Base-by-base conservation (phyloP, 129 eudicot genomes). In the Centrapalus pauciflorus region DNA sequence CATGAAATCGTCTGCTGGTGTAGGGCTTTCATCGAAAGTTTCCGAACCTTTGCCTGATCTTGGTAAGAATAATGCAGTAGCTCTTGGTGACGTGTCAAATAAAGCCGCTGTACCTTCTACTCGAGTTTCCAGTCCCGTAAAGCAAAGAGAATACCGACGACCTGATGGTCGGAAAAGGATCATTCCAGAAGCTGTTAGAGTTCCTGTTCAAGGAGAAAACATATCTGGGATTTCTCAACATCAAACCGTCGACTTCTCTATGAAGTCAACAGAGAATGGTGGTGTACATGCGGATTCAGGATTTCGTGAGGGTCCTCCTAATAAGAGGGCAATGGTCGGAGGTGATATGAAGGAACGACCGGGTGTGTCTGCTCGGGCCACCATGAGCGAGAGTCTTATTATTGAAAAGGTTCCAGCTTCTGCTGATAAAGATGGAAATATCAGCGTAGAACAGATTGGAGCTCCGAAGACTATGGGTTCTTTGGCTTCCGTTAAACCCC, bases 121-220 rank as follows among this genome's bases (percentile, higher is more conserved):
- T 21, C 81, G 84, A 27, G 77, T 76, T 50, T 77, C 92, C 10
- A 89, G 87, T 77, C 99, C 97, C 4, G 97, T 94, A 41, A 94
- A 86, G 81, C 99, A 94, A 70, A 80, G 87, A 79, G 99, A 89
- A 69, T 94, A 94, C 57, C 87, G 99, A 17, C 90, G 97, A 2
- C 85, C 99, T 0, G 97, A 94, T 81, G 99, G 99, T 3, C 83
- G 99, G 41, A 94, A 89, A 77, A 84, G 99, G 77, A 94, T 94
- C 64, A 86, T 94, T 60, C 99, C 99, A 11, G 97, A 94, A 82
- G 86, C 97, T 28, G 95, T 94, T 50, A 84, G 98, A 38, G 85
- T 71, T 33, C 88, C 96, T 38, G 70, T 78, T 61, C 87, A 81
- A 51, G 86, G 81, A 48, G 93, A 82, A 35, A 81, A 75, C 55